Conservation (phyloP, 1,284 basidiomycete species). For the Earliella scabrosa region DNA sequence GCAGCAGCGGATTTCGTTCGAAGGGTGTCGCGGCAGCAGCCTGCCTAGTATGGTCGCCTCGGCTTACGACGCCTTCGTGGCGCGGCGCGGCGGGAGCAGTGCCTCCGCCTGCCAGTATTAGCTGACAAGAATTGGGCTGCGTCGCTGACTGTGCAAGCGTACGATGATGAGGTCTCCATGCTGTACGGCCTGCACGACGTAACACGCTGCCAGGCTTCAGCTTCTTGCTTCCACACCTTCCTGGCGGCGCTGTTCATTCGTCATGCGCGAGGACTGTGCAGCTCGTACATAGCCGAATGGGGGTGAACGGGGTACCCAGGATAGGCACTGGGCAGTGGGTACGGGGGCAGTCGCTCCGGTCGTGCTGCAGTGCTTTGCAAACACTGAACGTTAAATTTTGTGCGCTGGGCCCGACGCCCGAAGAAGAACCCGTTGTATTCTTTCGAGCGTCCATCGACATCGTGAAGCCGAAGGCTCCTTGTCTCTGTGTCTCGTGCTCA, state of each 20-base stretch:
- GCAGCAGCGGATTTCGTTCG: not conserved
- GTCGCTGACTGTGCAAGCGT: no score
- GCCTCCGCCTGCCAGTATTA: not conserved
- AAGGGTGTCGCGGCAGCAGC: not conserved
- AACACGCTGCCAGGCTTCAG: no score
- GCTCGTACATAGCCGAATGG: not conserved
- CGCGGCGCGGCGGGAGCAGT: not conserved
- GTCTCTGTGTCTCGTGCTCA: not conserved
- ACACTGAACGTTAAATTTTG: conserved; percentile 4
- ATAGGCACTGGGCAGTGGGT: not conserved
- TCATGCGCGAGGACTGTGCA: not conserved
- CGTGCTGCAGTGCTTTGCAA: not conserved
- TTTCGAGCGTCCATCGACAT: no score
- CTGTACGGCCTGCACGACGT: no score
- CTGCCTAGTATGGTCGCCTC: not conserved
- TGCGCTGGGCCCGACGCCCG: no score
- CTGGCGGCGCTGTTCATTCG: not conserved
- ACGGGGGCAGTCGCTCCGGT: not conserved
- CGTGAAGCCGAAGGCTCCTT: no score
- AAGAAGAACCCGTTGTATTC: no score
- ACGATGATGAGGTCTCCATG: no score
- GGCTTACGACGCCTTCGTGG: conserved; percentile 1
- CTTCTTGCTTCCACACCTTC: no score
- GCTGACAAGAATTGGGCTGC: no score
- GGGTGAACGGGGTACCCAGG: not conserved